Conservation (phyloP, 495 filamentous ascomycete genomes). For the Penicillium mononematosum region DNA sequence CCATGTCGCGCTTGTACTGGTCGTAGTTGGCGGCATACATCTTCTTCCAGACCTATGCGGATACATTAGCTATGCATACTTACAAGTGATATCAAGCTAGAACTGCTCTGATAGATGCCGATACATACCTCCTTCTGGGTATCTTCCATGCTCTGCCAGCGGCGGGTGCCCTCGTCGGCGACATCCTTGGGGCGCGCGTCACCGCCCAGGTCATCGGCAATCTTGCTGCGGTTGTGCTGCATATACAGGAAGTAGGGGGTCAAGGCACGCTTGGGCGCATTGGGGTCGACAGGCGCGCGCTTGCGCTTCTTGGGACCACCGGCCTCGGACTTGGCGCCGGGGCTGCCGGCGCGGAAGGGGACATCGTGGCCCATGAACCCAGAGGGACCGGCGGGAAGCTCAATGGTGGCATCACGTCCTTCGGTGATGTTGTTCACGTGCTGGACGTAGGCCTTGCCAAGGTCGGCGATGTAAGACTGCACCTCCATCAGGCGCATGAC, state of each 20-base stretch:
- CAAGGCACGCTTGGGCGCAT: constrained; percentile 88
- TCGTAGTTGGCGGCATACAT: constrained; percentile 74
- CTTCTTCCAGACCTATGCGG: constrained; percentile 64
- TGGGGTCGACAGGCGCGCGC: constrained; percentile 78
- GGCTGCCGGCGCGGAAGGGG: constrained; percentile 38
- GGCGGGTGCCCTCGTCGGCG: constrained; percentile 72
- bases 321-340: constrained; percentile 46
- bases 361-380: constrained; percentile 48
- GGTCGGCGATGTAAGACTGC: constrained; percentile 67
- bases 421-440: constrained; percentile 78
- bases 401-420: constrained; percentile 53
- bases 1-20: constrained; percentile 67
- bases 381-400: constrained; percentile 49
- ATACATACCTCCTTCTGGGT: constrained; percentile 72
- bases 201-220: constrained; percentile 71
- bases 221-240: constrained; percentile 73
- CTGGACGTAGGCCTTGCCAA: constrained; percentile 75
- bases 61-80: constrained; percentile 8
- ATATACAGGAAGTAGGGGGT: constrained; percentile 95
- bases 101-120: constrained; percentile 14
- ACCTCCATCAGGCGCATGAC: constrained; percentile 70
- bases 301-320: constrained; percentile 81
- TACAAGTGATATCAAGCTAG: not conserved
- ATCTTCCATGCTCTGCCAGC: constrained; percentile 75
- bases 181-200: constrained; percentile 74